These are phyloP conservation scores for Rhynchospora breviuscula DNA, from an alignment of 176 grass and related monocot genomes.

Conservation along the genomic window DNA sequence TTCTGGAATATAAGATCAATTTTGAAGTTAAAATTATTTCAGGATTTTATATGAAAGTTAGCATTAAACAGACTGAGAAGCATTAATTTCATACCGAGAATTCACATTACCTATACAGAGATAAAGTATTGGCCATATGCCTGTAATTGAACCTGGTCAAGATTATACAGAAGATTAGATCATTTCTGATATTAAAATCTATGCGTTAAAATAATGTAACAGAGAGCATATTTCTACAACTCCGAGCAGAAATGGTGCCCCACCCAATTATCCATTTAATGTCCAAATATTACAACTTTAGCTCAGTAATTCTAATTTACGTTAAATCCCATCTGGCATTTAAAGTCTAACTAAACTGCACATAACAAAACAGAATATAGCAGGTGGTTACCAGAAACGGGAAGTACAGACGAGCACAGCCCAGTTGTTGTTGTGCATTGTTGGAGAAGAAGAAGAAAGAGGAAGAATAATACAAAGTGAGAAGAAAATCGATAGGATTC, in stretches of 20 bases:
- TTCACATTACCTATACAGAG: constrained; percentile 65
- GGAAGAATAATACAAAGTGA: background rate
- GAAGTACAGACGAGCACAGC: constrained; percentile 92
- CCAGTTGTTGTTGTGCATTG: constrained; percentile 98
- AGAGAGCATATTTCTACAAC: no score
- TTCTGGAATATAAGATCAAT: constrained; percentile 36
- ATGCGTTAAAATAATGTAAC: no score
- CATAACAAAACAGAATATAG: background rate
- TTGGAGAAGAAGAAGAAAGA: constrained; percentile 24
- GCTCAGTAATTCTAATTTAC: no score
- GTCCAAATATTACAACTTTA: no score
- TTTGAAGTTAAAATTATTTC: background rate
- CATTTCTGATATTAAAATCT: background rate
- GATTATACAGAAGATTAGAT: background rate
- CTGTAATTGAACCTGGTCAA: constrained; percentile 91
- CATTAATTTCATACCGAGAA: background rate
- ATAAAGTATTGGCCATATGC: constrained; percentile 95
- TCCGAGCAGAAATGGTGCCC: background rate
- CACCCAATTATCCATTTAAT: background rate
- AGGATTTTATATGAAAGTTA: background rate
- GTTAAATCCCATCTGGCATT: background rate
- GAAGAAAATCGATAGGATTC: background rate
- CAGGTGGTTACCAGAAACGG: constrained; percentile 65
- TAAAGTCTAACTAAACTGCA: background rate
- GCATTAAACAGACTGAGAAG: background rate